Base-by-base conservation (phyloP, 148 eudicot species). In the Vaccinium corymbosum region DNA sequence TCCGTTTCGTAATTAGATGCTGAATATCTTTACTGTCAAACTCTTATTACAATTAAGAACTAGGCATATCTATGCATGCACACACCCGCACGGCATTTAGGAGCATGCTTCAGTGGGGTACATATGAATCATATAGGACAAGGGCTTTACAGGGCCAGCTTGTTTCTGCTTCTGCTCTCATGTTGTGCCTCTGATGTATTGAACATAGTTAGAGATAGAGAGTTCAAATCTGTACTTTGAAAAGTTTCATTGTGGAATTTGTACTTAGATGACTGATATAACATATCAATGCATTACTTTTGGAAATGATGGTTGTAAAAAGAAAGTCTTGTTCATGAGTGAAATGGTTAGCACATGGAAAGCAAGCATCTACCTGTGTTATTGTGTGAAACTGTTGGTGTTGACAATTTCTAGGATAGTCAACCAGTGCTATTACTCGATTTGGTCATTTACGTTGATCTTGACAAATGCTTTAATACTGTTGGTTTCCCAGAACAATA, bases 401-500 rank as follows among this genome's bases (percentile, higher is more conserved):
- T 27, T 27, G 48, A 59, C 7, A 13, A 57, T 16, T 17, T 52
- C 3, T 48, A 12, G 13, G 13, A 76, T 49, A 48, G 22, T 38
- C 50, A 2, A 49, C 7, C 15, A 22, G 14, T 76, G 13, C 27
- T 49, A 76, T n/a, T 50, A 76, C 50, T 13, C 79, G 50, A 49
- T 49, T 49, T 76, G 6, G 27, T 50, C 29, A n/a, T n/a, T 25
- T n/a, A 16, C n/a, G 19, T 27, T 53, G 64, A 27, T 7, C 0
- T 27, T 10, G 59, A 25, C 80, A 66, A 20, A 20, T 61, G 32
- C 14, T 59, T 53, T 32, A 19, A 35, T 19, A 74, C 71, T 64
- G 29, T 64, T 64, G 71, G 25, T 70, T 74, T 82, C 84, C 72
- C 89, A 93, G 99, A 97, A 97, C 90, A 81, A 89, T 83, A 90